These are phyloP conservation scores for Spathaspora boniae DNA, from an alignment of 805 yeast species.

Conservation along the genomic window DNA sequence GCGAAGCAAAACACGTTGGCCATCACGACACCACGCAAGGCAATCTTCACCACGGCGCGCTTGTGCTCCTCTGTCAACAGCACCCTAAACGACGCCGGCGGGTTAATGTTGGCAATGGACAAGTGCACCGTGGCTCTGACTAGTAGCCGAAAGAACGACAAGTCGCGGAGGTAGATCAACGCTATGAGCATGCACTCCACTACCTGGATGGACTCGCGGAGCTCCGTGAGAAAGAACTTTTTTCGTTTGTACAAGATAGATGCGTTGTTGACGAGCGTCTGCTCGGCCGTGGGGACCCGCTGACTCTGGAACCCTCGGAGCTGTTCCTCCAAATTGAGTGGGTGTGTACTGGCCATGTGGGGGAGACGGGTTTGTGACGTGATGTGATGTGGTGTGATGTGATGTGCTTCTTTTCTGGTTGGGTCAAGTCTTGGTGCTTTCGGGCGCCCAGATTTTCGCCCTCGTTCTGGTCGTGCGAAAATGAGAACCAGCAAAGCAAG, in stretches of 20 bases:
- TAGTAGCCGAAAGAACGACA: conserved; percentile 29
- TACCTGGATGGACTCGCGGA: conserved; percentile 30
- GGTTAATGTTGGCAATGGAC: conserved; percentile 27
- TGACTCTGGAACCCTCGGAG: conserved; percentile 25
- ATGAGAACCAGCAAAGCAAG: background rate
- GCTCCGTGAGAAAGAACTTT: conserved; percentile 33
- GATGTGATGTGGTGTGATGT: no score
- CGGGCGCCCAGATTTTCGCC: no score
- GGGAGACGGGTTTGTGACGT: no score
- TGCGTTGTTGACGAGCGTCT: conserved; percentile 39
- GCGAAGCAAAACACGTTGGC: conserved; percentile 21
- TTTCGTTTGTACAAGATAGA: conserved; percentile 41
- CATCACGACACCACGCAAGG: conserved; percentile 21
- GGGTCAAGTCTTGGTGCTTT: no score
- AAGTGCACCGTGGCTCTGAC: conserved; percentile 26
- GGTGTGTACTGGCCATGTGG: no score
- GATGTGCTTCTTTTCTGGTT: no score
- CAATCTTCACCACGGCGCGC: conserved; percentile 23
- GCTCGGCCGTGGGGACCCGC: conserved; percentile 33
- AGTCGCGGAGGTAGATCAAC: conserved; percentile 39
- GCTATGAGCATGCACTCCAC: conserved; percentile 35
- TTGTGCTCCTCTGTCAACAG: conserved; percentile 23
- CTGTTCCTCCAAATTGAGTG: conserved; percentile 15
- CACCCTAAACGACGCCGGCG: conserved; percentile 13
- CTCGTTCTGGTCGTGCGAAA: no score